Evolutionary conservation across 192 early-diverging fungal species (phyloP).

Genomic region (Umbelopsis sp.): DNA sequence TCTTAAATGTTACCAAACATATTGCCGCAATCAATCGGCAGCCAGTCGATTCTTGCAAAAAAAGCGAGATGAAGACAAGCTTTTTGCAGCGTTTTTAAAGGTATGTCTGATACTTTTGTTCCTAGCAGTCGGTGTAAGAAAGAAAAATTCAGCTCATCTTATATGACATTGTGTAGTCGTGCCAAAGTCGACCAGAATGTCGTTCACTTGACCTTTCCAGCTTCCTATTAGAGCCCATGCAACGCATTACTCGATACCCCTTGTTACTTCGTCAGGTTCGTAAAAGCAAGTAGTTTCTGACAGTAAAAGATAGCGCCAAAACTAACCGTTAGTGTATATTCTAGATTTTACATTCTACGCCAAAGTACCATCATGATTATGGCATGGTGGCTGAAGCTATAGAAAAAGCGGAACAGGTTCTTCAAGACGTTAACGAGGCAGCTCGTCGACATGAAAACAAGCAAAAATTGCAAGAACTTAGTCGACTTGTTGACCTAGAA

Average conservation of each 20-base stretch:
- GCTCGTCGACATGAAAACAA: slow-evolving; percentile 61
- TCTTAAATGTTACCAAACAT: slow-evolving; percentile 62
- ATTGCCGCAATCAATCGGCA: slow-evolving; percentile 67
- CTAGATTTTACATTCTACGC: slow-evolving; percentile 78
- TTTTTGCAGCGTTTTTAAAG: slow-evolving; percentile 66
- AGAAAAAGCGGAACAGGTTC: slow-evolving; percentile 66
- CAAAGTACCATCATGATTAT: slow-evolving; percentile 78
- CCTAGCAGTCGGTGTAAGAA: too few relatives aligned
- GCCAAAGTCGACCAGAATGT: slow-evolving; percentile 61
- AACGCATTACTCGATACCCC: slow-evolving; percentile 93
- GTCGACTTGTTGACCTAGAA: slow-evolving; percentile 61
- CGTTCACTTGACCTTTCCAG: slow-evolving; percentile 76
- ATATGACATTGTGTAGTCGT: slow-evolving; percentile 42
- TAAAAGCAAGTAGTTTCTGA: background rate
- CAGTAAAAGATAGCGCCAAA: too few relatives aligned
- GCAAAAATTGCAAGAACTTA: slow-evolving; percentile 60
- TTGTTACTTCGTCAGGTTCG: slow-evolving; percentile 78
- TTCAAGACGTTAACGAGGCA: slow-evolving; percentile 87
- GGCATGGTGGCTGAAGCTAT: slow-evolving; percentile 63
- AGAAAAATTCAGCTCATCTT: background rate
- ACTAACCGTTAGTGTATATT: too few relatives aligned
- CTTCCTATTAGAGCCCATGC: slow-evolving; percentile 87
- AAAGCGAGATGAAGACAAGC: slow-evolving; percentile 49
- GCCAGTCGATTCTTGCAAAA: slow-evolving; percentile 66
- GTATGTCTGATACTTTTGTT: slow-evolving; percentile 33